Base-by-base conservation (phyloP, 305 asterid genomes). In the Fraxinus albicans region DNA sequence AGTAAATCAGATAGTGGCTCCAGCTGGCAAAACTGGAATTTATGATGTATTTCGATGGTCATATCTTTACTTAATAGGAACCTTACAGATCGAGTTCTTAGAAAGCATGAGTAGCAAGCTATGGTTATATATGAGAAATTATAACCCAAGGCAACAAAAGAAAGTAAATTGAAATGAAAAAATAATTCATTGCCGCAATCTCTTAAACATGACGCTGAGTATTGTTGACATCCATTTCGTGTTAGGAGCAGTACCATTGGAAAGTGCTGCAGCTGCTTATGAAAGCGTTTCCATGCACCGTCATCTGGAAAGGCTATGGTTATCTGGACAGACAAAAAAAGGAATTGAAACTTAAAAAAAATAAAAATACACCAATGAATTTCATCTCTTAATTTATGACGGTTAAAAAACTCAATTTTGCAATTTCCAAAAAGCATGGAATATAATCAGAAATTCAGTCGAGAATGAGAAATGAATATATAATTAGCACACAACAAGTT, bases 261-360 rank as follows among this genome's bases (percentile, higher is more conserved):
- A 80, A 96, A 96, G 91, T 96, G 99, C 88, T 96, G 99, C 47
- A 96, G 93, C 91, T 93, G 99, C 90, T 94, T 94, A 93, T 96
- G 95, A 87, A 96, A 96, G 79, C 99, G 93, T 89, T 96, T 96
- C 98, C 99, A 94, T 65, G 99, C 98, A 73, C 99, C 98, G 88
- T 96, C 99, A 79, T 96, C 99, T 10, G 99, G 99, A 85, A 96
- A 96, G 80, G 99, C 99, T 85, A 96, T 83, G 65, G 98, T 89
- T 90, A 96, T 93, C 99, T 96, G 87, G 74, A 87, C 34, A 79
- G 17, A 82, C 69, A 50, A 74, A 81, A 81, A 67, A 13, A 8
- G 31, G 42, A 85, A 75, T 21, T 21, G 55, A 29, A 55, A 78
- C 73, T n/a, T 60, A 34, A 84, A n/a, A 80, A 81, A 77, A 74